A percentile compares a stretch with the other conserved stretches of the same genome.
These are phyloP conservation scores for Cyberlindnera euphorbiiphila DNA, from an alignment of 805 yeast species.

Conservation along the genomic window DNA sequence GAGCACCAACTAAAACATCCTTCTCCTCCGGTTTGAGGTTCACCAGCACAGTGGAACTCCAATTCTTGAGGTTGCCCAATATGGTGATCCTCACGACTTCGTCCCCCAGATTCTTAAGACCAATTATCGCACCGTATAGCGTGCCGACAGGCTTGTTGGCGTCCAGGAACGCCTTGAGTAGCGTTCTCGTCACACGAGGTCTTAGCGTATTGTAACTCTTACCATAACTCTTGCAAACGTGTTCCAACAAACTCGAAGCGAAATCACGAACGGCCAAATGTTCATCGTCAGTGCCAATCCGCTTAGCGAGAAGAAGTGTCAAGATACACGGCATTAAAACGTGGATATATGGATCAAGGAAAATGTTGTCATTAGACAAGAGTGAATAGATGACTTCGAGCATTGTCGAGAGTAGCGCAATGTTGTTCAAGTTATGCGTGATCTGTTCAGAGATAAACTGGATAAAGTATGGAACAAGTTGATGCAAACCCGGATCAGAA, in stretches of 20 bases:
- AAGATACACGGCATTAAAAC: constrained; percentile 95
- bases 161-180: constrained; percentile 86
- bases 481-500: constrained; percentile 95
- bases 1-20: constrained; percentile 42
- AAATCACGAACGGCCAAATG: constrained; percentile 70
- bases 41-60: constrained; percentile 63
- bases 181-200: constrained; percentile 90
- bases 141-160: constrained; percentile 82
- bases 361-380: constrained; percentile 76
- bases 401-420: constrained; percentile 73
- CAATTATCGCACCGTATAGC: constrained; percentile 86
- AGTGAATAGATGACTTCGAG: constrained; percentile 84
- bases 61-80: constrained; percentile 77
- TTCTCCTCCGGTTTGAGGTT: constrained; percentile 40
- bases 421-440: constrained; percentile 76
- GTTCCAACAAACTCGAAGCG: constrained; percentile 77
- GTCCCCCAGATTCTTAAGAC: constrained; percentile 76
- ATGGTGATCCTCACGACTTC: constrained; percentile 84
- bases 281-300: constrained; percentile 54
- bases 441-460: constrained; percentile 95
- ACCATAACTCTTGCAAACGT: constrained; percentile 76
- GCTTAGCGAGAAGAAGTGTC: constrained; percentile 83
- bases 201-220: constrained; percentile 83
- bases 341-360: constrained; percentile 93
- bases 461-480: constrained; percentile 91